These are phyloP conservation scores for Mycosarcoma maydis DNA, from an alignment of 1,284 basidiomycete genomes.

Conservation along the genomic window DNA sequence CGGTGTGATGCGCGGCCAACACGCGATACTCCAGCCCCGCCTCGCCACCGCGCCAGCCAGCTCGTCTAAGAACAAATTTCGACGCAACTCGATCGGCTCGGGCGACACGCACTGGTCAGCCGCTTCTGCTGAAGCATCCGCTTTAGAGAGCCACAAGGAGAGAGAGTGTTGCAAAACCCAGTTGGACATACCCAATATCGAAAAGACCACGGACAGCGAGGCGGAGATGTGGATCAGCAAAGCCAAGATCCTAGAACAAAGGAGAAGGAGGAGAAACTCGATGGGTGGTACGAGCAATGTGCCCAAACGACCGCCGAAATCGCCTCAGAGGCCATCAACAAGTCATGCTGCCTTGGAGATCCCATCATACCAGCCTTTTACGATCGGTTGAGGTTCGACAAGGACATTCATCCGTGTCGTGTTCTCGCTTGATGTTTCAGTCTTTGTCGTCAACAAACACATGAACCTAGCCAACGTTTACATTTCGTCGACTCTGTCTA, in stretches of 20 bases:
- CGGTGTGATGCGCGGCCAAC: not conserved
- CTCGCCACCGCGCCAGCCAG: conserved; percentile 1
- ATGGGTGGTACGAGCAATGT: not conserved
- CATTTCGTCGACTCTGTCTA: too few relatives aligned
- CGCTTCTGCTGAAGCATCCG: conserved; percentile 6
- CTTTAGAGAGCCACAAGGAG: not conserved
- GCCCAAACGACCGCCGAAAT: conserved; percentile 22
- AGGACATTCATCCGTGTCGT: too few relatives aligned
- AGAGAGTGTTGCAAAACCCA: not conserved
- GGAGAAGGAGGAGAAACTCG: conserved; percentile 4
- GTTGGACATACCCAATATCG: not conserved
- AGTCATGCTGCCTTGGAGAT: not conserved
- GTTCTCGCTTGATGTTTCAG: too few relatives aligned
- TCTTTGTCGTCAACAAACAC: too few relatives aligned
- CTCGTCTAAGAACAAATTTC: not conserved
- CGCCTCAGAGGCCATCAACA: conserved; percentile 19
- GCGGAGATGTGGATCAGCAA: conserved; percentile 25
- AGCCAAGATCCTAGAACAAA: not conserved
- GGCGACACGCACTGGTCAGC: conserved; percentile 19
- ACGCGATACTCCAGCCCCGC: not conserved
- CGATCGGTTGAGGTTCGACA: conserved; percentile 1
- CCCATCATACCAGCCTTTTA: conserved; percentile 3
- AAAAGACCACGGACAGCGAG: conserved; percentile 27
- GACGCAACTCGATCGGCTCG: conserved; percentile 15
- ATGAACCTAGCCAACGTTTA: too few relatives aligned